Evolutionary conservation across 176 grass and related monocot species (phyloP).

Genomic region (Pontederia crassipes): DNA sequence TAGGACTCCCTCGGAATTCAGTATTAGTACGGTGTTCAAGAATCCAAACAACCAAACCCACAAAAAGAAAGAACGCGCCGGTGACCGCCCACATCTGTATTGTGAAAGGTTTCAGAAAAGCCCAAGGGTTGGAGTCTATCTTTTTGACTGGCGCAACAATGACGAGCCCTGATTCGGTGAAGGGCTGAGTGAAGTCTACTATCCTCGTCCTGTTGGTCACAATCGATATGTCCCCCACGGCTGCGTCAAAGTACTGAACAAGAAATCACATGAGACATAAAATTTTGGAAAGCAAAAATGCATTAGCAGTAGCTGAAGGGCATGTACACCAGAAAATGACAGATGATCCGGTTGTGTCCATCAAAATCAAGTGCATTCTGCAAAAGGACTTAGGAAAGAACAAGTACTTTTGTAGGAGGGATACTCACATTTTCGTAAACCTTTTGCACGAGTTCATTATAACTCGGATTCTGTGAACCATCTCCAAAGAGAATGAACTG

Average conservation of each 20-base stretch:
- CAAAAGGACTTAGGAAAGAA: too few relatives aligned
- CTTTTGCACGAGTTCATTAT: conserved; percentile 11
- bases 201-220: conserved; percentile 16
- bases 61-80: conserved; percentile 8
- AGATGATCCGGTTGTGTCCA: neutral
- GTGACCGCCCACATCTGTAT: conserved; percentile 18
- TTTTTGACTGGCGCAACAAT: conserved; percentile 17
- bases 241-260: conserved; percentile 15
- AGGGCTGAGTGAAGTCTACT: conserved; percentile 18
- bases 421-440: conserved; percentile 7
- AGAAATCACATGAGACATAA: neutral
- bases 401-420: neutral
- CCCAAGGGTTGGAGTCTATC: conserved; percentile 5
- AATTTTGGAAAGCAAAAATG: neutral
- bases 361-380: too few relatives aligned
- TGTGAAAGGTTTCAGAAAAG: conserved; percentile 21
- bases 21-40: conserved; percentile 13
- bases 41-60: conserved; percentile 16
- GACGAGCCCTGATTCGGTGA: conserved; percentile 14
- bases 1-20: conserved; percentile 10
- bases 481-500: conserved; percentile 8
- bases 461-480: conserved; percentile 6
- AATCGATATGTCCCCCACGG: conserved; percentile 16
- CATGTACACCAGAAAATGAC: neutral
- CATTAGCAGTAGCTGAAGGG: neutral